phyloP scores from a whole-genome alignment of 2,329 filamentous ascomycete genomes.

The Ophiostoma montium region DNA sequence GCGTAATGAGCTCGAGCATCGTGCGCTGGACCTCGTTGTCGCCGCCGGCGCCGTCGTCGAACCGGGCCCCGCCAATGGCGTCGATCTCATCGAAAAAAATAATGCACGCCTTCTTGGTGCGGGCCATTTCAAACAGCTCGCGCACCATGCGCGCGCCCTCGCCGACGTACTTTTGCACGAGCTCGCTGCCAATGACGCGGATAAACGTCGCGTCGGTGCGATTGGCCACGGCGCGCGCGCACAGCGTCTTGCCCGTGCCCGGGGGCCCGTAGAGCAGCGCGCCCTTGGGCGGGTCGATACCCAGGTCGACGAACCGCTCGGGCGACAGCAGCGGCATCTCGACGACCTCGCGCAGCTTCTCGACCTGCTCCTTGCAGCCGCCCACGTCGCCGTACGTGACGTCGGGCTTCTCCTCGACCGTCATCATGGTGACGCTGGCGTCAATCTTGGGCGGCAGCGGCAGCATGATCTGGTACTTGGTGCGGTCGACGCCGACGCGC shows the following conservation, averaged over 20 bases:
- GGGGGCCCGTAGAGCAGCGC: slow-evolving; percentile 92
- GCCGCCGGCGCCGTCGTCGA: slow-evolving; percentile 92
- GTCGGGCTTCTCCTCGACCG: slow-evolving; percentile 97
- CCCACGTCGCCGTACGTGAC: slow-evolving; percentile 98
- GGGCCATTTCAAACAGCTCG: slow-evolving; percentile 97
- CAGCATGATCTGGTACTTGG: slow-evolving; percentile 98
- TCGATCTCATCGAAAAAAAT: slow-evolving; percentile 99
- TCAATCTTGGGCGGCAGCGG: slow-evolving; percentile 97
- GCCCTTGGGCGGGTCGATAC: slow-evolving; percentile 96
- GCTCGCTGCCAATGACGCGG: slow-evolving; percentile 90
- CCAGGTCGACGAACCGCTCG: slow-evolving; percentile 95
- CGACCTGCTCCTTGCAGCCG: slow-evolving; percentile 98
- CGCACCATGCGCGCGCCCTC: slow-evolving; percentile 97
- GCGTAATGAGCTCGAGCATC: slow-evolving; percentile 96
- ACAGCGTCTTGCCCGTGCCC: slow-evolving; percentile 97
- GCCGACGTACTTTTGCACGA: slow-evolving; percentile 98
- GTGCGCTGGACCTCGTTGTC: slow-evolving; percentile 97
- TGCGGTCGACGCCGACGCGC: slow-evolving; percentile 94
- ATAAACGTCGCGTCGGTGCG: slow-evolving; percentile 98
- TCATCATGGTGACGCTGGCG: slow-evolving; percentile 99
- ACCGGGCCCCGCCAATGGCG: slow-evolving; percentile 96
- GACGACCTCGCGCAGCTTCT: slow-evolving; percentile 96
- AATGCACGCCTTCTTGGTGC: slow-evolving; percentile 98
- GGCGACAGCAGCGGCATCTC: slow-evolving; percentile 96
- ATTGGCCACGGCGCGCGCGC: slow-evolving; percentile 93